Base-by-base conservation (phyloP, 768 basidiomycete genomes). In the Trametes coccinea region DNA sequence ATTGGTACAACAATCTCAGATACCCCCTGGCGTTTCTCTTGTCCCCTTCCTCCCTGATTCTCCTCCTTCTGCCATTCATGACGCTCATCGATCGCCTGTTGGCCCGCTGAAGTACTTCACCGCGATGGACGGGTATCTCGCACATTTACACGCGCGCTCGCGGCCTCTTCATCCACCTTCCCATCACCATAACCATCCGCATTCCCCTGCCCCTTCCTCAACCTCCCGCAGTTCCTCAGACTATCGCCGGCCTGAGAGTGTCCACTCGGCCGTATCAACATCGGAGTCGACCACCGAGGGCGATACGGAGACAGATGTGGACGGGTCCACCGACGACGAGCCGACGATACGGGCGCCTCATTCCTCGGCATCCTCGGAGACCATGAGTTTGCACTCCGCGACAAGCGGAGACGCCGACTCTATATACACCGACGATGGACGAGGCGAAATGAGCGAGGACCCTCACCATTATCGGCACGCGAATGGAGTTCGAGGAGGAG, bases 281-380 rank as follows among this genome's bases (percentile, higher is more conserved):
- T 66, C 70, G 9, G 68, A 71, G 59, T 58, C 71, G 59, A 56
- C 66, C n/a, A 73, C 72, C 53, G 74, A 76, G 22, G 70, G 74
- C 2, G 78, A 76, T 39, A 73, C 76, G 39, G 79, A 77, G 64
- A 79, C 79, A 2, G 83, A 80, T 51, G 78, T 82, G 49, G 86
- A 82, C 40, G 82, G 80, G 60, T 85, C 83, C 56, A 90, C 89
- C 27, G 89, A 90, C 60, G 89, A 91, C 62, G 89, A 91, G 71
- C 89, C 89, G n/a, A 91, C 89, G n/a, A 89, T 91, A 63, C 80
- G 87, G 31, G 84, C 84, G 10, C 71, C 73, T 5, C 73, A 75
- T 56, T 80, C 80, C 10, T 72, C 72, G 22, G 72, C 72, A 13
- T 78, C 76, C 2, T 79, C 72, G 44, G 73, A 71, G 59, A 74